Evolutionary conservation across 768 basidiomycete genomes (phyloP), one percentile per base, ranked within the genome.

Genomic region (Naganishia friedmannii): DNA sequence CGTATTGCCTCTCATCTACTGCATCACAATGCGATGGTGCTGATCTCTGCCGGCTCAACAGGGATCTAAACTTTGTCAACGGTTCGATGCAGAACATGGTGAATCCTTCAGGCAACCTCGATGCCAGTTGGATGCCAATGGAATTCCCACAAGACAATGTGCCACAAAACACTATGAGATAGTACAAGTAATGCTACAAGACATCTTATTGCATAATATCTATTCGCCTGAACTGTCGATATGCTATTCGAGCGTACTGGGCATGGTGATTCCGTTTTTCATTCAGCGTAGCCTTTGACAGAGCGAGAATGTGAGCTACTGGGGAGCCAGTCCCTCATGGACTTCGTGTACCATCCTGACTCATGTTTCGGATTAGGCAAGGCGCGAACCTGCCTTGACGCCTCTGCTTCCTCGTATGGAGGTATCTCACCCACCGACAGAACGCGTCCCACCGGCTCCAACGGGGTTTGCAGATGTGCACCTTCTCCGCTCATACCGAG

Each of bases 51-150:
- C 48, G 23, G 12, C 1, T 63, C 1, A 13, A 13, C 26, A 63
- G 60, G 60, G 60, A 63, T 29, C 39, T 45, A 3, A 63, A 63
- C n/a, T 63, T 63, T 37, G 60, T 63, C 37, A 63, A 63, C 19
- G 60, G 60, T 12, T 63, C 60, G 3, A 45, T 63, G 39, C 60
- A 63, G 60, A 63, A 63, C 39, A 63, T 63, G 39, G 60, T 39
- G 2, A 63, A 63, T 45, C 60, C 60, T 26, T 45, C 60, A 6
- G 39, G 39, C 39, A 63, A 45, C 39, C 34, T 63, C 39, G 60
- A 63, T 42, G 42, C 42, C 12, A 63, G 42, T 23, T 63, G 60
- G 60, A 37, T 63, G n/a, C 42, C 60, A 13, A 45, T 45, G 60
- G 60, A 63, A 10, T 63, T 34, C 28, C 60, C 60, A 15, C 37